Percentiles rank a stretch among this genome's conserved stretches.
Evolutionary conservation across 2,329 filamentous ascomycete species (phyloP).

Genomic region (Tolypocladium tropicale): DNA sequence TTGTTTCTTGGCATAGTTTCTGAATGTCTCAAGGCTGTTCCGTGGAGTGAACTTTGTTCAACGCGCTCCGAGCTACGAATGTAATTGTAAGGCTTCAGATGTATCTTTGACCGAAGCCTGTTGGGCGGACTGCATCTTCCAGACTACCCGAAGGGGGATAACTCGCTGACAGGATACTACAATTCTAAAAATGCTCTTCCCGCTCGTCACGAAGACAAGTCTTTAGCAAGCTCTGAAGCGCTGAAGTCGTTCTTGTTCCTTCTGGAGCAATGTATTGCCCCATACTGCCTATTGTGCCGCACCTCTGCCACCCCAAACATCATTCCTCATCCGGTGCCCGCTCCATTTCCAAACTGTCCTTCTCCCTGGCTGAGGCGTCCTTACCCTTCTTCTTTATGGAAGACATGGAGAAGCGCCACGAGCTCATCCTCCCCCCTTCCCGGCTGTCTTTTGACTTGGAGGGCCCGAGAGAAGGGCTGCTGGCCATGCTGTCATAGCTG

Average conservation of each 20-base stretch:
- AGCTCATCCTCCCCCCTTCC: constrained; percentile 35
- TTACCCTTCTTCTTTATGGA: constrained; percentile 51
- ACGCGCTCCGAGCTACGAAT: no score
- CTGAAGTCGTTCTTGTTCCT: not conserved
- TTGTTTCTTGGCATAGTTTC: no score
- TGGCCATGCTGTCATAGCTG: constrained; percentile 46
- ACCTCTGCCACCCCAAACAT: not conserved
- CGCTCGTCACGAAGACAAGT: not conserved
- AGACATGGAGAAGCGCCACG: constrained; percentile 48
- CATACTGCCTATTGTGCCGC: not conserved
- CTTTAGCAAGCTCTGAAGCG: not conserved
- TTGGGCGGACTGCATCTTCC: no score
- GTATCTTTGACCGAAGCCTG: no score
- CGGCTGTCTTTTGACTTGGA: constrained; percentile 34
- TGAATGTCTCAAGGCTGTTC: no score
- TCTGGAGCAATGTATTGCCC: not conserved
- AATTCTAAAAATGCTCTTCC: not conserved
- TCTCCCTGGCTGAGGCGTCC: constrained; percentile 30
- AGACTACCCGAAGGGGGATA: no score
- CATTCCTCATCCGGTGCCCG: constrained; percentile 19
- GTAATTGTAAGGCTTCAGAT: no score
- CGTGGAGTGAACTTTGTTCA: no score
- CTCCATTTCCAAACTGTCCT: constrained; percentile 45
- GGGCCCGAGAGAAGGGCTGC: constrained; percentile 46
- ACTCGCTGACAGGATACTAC: no score